These are phyloP conservation scores for Eremothecium gossypii DNA, from an alignment of 1,139 yeast genomes.

Conservation along the genomic window DNA sequence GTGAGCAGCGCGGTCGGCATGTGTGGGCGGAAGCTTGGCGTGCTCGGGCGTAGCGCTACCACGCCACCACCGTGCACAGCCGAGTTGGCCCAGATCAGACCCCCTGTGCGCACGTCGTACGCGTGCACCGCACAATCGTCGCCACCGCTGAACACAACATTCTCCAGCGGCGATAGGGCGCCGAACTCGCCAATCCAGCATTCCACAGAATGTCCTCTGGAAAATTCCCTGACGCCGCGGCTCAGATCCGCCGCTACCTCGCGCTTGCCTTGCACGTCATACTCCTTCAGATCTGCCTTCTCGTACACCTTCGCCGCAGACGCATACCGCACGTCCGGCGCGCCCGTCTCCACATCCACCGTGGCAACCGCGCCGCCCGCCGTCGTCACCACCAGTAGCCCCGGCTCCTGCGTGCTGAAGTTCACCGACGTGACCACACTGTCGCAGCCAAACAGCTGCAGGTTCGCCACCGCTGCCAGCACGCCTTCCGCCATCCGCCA, in stretches of 20 bases:
- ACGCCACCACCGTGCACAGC: constrained; percentile 82
- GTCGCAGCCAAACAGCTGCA: constrained; percentile 40
- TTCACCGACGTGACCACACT: constrained; percentile 58
- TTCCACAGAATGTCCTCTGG: constrained; percentile 51
- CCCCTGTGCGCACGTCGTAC: constrained; percentile 53
- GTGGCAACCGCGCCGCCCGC: constrained; percentile 47
- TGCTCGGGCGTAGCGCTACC: constrained; percentile 47
- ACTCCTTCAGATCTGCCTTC: constrained; percentile 4
- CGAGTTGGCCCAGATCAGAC: constrained; percentile 45
- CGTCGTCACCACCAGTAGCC: constrained; percentile 40
- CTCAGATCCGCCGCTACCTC: constrained; percentile 8
- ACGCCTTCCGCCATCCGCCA: constrained; percentile 41
- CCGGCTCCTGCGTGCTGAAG: constrained; percentile 39
- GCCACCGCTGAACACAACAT: constrained; percentile 79
- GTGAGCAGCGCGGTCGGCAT: constrained; percentile 61
- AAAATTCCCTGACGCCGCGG: constrained; percentile 12
- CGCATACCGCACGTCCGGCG: neutral
- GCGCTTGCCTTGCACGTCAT: constrained; percentile 18
- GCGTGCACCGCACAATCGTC: constrained; percentile 75
- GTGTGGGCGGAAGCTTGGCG: constrained; percentile 17
- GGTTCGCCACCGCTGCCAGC: constrained; percentile 24
- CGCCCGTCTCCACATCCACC: constrained; percentile 14
- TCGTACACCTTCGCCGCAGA: constrained; percentile 5
- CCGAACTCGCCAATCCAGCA: constrained; percentile 89
- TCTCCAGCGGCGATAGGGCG: constrained; percentile 39